A percentile compares a stretch with the other conserved stretches of the same genome.
phyloP scores from a whole-genome alignment of 1,139 yeast species.

The Groenewaldozyma sp. region DNA sequence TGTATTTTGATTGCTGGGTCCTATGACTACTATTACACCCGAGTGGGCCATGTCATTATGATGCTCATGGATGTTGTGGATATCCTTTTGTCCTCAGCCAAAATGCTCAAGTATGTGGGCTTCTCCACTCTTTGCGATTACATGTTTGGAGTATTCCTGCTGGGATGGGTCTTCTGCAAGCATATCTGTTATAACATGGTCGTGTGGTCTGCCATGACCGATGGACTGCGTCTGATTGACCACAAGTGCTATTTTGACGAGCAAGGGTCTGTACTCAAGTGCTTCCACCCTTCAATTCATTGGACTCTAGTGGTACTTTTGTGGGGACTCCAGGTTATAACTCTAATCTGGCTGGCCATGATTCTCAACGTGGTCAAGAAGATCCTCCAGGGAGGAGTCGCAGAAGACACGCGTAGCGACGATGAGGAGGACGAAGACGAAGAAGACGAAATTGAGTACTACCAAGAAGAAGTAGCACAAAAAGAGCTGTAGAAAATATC shows the following conservation, averaged over 20 bases:
- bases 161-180: conserved; percentile 62
- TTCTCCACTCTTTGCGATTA: conserved; percentile 51
- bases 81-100: conserved; percentile 60
- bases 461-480: not conserved
- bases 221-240: conserved; percentile 23
- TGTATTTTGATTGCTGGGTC: conserved; percentile 59
- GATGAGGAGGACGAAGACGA: conserved; percentile 48
- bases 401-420: conserved; percentile 80
- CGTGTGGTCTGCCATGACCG: conserved; percentile 33
- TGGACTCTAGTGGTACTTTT: conserved; percentile 47
- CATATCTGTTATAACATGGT: conserved; percentile 69
- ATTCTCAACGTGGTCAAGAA: conserved; percentile 60
- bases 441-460: conserved; percentile 21
- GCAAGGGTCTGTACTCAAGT: conserved; percentile 31
- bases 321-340: conserved; percentile 57
- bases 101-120: conserved; percentile 67
- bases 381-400: conserved; percentile 61
- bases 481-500: conserved; percentile 1
- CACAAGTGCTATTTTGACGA: conserved; percentile 21
- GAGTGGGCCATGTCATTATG: conserved; percentile 72
- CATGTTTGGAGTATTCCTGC: conserved; percentile 57
- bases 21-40: conserved; percentile 60
- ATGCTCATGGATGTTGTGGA: conserved; percentile 81
- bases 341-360: conserved; percentile 65
- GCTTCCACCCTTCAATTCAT: conserved; percentile 51